Evolutionary conservation across 2,329 filamentous ascomycete species (phyloP).

Genomic region (Fusarium sp.): DNA sequence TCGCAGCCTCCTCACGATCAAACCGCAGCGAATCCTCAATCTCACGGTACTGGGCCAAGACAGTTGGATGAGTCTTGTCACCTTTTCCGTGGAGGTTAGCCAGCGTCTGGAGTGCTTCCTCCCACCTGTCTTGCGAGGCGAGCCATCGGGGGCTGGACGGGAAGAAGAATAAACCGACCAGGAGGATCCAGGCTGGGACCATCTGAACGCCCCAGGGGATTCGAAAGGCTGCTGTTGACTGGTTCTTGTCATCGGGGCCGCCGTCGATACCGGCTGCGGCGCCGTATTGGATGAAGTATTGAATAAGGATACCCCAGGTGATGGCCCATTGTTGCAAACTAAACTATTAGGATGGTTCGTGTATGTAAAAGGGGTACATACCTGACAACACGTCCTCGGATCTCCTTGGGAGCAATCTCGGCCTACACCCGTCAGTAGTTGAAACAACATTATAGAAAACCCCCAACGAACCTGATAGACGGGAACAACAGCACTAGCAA

Average conservation of each 20-base stretch:
- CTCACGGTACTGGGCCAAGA: constrained; percentile 73
- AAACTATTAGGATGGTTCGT: not conserved
- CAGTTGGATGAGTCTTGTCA: constrained; percentile 67
- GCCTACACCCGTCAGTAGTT: constrained; percentile 47
- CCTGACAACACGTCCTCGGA: constrained; percentile 69
- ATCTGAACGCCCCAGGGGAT: constrained; percentile 73
- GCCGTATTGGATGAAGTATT: constrained; percentile 75
- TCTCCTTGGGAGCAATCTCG: constrained; percentile 71
- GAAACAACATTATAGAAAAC: not conserved
- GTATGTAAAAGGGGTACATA: not conserved
- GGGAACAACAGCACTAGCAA: constrained; percentile 77
- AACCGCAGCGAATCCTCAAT: constrained; percentile 67
- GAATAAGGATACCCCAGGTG: constrained; percentile 75
- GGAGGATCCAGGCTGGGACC: constrained; percentile 64
- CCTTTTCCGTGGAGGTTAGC: constrained; percentile 70
- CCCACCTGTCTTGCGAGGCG: constrained; percentile 74
- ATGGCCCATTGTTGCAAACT: constrained; percentile 76
- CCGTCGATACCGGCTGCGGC: constrained; percentile 65
- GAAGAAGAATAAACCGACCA: constrained; percentile 70
- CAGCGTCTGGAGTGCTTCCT: constrained; percentile 70
- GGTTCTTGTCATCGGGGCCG: constrained; percentile 61
- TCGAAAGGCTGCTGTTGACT: constrained; percentile 66
- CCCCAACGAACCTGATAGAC: constrained; percentile 66
- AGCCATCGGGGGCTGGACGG: constrained; percentile 78
- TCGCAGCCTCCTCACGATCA: constrained; percentile 63